Conservation (phyloP, 371 early-diverging fungal species). For the Zychaea mexicana region DNA sequence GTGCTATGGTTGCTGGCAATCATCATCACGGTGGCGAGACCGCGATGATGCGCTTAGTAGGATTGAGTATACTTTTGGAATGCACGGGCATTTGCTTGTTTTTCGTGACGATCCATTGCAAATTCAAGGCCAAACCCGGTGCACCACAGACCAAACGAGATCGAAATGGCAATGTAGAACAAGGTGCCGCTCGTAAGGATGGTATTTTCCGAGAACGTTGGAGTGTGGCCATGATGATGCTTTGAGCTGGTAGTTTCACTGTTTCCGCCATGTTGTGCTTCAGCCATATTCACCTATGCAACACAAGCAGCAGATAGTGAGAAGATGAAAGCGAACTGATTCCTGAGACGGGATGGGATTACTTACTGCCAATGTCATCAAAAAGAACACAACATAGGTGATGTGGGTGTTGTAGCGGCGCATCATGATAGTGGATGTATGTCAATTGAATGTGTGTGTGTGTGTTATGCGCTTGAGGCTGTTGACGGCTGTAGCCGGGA, state of each 20-base stretch:
- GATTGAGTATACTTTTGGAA: neutral
- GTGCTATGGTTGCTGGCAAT: too few species aligned
- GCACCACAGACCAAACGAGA: constrained; percentile 29
- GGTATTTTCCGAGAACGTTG: neutral
- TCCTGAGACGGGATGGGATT: neutral
- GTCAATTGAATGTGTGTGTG: neutral
- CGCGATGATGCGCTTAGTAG: too few species aligned
- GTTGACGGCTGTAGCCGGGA: neutral
- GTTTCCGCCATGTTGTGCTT: neutral
- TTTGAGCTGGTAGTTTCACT: neutral
- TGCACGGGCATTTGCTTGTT: neutral
- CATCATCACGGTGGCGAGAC: too few species aligned
- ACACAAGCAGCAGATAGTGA: neutral
- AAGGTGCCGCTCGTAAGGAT: constrained; percentile 21
- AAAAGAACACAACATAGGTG: neutral
- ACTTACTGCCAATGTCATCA: neutral
- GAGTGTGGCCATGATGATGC: neutral
- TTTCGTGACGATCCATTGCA: constrained; percentile 20
- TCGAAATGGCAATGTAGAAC: constrained; percentile 26
- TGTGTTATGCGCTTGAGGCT: neutral
- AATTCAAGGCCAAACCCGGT: constrained; percentile 28
- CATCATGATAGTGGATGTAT: too few species aligned
- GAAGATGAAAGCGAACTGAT: neutral
- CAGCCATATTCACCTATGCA: neutral
- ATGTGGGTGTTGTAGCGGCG: too few species aligned